These are phyloP conservation scores for Crinitomyces ghanaensis DNA, from an alignment of 805 yeast species.

Conservation along the genomic window DNA sequence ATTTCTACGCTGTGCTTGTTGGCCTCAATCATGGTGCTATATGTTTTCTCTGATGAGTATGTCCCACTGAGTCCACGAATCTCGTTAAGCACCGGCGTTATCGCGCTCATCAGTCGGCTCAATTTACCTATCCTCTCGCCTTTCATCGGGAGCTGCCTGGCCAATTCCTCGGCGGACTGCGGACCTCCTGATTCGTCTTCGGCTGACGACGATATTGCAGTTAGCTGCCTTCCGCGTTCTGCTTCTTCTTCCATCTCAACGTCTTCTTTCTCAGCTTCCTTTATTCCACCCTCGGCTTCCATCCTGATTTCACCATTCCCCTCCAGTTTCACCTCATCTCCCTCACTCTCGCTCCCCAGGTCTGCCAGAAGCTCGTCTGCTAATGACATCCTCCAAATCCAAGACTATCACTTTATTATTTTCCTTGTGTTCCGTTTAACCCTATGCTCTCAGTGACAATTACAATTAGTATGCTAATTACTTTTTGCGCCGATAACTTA, in stretches of 20 bases:
- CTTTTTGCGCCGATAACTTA: too few relatives aligned
- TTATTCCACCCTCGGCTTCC: constrained; percentile 5
- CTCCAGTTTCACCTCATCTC: constrained; percentile 5
- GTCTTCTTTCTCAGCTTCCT: constrained; percentile 1
- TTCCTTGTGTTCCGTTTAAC: background rate
- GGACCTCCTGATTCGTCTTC: background rate
- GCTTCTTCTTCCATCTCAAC: background rate
- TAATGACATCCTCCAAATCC: constrained; percentile 21
- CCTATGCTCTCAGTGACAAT: background rate
- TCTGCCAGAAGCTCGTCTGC: constrained; percentile 32
- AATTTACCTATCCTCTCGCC: too few relatives aligned
- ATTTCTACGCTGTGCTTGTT: constrained; percentile 47
- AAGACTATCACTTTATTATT: background rate
- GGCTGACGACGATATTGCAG: too few relatives aligned
- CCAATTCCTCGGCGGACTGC: constrained; percentile 12
- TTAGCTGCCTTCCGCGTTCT: too few relatives aligned
- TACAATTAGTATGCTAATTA: background rate
- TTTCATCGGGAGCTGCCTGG: too few relatives aligned
- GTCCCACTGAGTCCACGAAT: too few relatives aligned
- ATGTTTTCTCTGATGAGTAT: too few relatives aligned
- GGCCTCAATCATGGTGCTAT: too few relatives aligned
- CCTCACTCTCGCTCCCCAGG: constrained; percentile 22
- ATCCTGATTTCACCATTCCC: constrained; percentile 9
- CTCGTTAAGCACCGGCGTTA: too few relatives aligned
- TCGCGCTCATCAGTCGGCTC: too few relatives aligned